Conservation (phyloP, 352 stramenopile species). For the Elongisporangium anandrum region DNA sequence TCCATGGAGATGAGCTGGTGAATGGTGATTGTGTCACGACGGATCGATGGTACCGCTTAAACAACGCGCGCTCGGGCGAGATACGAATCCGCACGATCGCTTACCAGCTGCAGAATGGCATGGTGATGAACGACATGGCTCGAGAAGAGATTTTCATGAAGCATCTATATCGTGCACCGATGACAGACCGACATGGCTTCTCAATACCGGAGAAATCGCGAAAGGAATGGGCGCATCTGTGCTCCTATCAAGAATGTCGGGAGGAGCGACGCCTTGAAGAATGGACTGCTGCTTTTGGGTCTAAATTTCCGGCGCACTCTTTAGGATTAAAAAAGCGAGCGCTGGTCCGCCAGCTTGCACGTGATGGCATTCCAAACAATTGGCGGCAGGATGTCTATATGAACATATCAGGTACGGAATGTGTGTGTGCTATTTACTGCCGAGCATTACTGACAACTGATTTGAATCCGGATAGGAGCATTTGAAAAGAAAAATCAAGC, state of each 20-base stretch:
- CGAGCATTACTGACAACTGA: too few relatives aligned
- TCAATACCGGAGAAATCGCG: constrained; percentile 32
- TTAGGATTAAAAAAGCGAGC: constrained; percentile 12
- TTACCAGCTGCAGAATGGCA: constrained; percentile 16
- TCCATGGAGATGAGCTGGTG: constrained; percentile 14
- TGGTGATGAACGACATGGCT: constrained; percentile 14
- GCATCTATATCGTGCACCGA: constrained; percentile 20
- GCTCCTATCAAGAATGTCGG: constrained; percentile 69
- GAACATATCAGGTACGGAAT: constrained; percentile 44
- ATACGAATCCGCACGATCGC: constrained; percentile 59
- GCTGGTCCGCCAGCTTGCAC: constrained; percentile 26
- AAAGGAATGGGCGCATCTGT: constrained; percentile 54
- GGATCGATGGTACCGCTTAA: constrained; percentile 56
- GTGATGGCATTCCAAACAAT: constrained; percentile 52
- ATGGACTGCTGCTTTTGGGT: constrained; percentile 50
- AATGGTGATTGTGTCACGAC: constrained; percentile 20
- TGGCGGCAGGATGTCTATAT: constrained; percentile 72
- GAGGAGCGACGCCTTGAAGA: constrained; percentile 62
- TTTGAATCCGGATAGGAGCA: too few relatives aligned
- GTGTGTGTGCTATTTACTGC: too few relatives aligned
- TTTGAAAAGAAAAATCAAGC: constrained; percentile 60
- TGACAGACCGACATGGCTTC: constrained; percentile 68
- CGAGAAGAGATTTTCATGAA: constrained; percentile 37
- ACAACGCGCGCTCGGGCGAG: constrained; percentile 46
- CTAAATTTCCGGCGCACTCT: constrained; percentile 28